These are phyloP conservation scores for Fusarium subtropicale DNA, from an alignment of 2,329 filamentous ascomycete genomes.

Conservation along the genomic window DNA sequence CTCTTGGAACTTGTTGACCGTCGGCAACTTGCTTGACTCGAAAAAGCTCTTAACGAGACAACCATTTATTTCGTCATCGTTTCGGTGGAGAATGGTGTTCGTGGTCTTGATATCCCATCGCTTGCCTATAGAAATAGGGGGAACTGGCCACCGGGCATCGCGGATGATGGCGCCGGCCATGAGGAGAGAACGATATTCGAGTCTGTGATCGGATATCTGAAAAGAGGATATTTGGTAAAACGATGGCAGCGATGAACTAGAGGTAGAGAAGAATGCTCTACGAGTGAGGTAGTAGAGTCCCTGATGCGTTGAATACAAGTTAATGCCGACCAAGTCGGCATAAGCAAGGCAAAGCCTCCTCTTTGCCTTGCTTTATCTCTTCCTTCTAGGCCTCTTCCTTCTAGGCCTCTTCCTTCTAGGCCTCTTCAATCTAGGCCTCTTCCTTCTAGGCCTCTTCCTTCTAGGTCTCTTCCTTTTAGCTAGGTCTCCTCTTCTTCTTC, in stretches of 20 bases:
- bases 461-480: too few species aligned
- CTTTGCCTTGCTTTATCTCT: too few species aligned
- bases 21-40: conserved; percentile 83
- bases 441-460: too few species aligned
- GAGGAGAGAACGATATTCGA: conserved; percentile 56
- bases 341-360: too few species aligned
- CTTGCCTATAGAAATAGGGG: conserved; percentile 82
- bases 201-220: background rate
- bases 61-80: conserved; percentile 79
- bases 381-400: too few species aligned
- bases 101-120: conserved; percentile 75
- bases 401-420: too few species aligned
- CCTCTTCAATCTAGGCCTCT: too few species aligned
- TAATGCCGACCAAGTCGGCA: too few species aligned
- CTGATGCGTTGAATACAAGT: background rate
- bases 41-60: conserved; percentile 85
- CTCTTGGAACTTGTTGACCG: conserved; percentile 61
- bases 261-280: background rate
- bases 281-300: background rate
- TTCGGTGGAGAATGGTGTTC: conserved; percentile 82
- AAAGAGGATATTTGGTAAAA: background rate
- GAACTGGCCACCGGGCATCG: conserved; percentile 81
- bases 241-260: background rate
- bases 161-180: conserved; percentile 93
- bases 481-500: too few species aligned